Evolutionary conservation across 2,329 filamentous ascomycete species (phyloP).

Genomic region (Zalaria obscura): DNA sequence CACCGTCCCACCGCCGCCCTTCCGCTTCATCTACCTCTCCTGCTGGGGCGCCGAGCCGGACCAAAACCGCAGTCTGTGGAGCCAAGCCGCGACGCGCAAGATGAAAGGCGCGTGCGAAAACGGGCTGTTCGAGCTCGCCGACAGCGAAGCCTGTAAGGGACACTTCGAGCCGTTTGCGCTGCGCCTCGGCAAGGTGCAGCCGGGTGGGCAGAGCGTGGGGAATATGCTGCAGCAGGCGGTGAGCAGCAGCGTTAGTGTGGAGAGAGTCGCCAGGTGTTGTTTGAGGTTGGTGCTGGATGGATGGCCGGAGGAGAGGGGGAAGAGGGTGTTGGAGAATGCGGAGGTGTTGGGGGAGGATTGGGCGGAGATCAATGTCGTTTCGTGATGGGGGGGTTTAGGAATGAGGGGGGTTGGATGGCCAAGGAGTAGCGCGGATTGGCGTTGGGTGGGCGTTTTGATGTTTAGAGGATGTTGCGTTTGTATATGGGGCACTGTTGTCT

Average conservation of each 20-base stretch:
- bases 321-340: constrained; percentile 19
- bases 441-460: too few species aligned
- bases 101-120: constrained; percentile 24
- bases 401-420: too few species aligned
- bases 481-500: background rate
- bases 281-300: constrained; percentile 16
- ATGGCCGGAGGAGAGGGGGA: constrained; percentile 12
- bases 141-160: constrained; percentile 13
- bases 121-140: constrained; percentile 17
- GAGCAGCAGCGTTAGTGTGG: constrained; percentile 16
- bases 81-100: constrained; percentile 16
- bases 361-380: constrained; percentile 15
- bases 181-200: constrained; percentile 17
- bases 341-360: constrained; percentile 21
- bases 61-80: constrained; percentile 23
- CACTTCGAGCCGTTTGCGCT: constrained; percentile 21
- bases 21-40: constrained; percentile 29
- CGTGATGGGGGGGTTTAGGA: too few species aligned
- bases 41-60: constrained; percentile 25
- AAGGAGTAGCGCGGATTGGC: too few species aligned
- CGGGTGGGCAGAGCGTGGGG: constrained; percentile 15
- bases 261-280: constrained; percentile 15
- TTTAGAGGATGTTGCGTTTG: background rate
- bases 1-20: constrained; percentile 12
- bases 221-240: constrained; percentile 16